phyloP scores from a whole-genome alignment of 805 yeast genomes.

The Kuraishia piskuri region DNA sequence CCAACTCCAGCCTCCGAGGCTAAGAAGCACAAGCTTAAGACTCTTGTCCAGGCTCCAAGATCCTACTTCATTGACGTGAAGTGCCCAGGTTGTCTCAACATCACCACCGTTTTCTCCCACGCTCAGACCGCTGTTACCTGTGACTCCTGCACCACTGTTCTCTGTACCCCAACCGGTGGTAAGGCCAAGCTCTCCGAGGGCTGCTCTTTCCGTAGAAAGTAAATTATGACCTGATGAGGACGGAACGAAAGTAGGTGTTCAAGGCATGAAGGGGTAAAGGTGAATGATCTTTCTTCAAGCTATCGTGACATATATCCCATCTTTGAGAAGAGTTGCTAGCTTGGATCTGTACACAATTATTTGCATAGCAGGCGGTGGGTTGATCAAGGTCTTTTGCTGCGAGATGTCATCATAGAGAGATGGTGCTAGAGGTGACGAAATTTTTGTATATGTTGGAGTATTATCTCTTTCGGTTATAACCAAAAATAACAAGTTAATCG shows the following conservation, averaged over 20 bases:
- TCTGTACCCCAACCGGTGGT: slow-evolving; percentile 99
- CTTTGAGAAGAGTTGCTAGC: background rate
- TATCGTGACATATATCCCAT: background rate
- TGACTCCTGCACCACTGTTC: slow-evolving; percentile 96
- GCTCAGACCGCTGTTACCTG: slow-evolving; percentile 99
- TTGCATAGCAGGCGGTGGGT: background rate
- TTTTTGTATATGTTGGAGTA: background rate
- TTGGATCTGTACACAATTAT: background rate
- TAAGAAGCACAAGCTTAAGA: slow-evolving; percentile 94
- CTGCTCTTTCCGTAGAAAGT: slow-evolving; percentile 98
- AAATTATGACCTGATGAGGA: slow-evolving; percentile 24
- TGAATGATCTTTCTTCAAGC: background rate
- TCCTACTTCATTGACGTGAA: slow-evolving; percentile 99
- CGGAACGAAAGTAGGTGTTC: background rate
- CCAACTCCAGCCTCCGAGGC: slow-evolving; percentile 97
- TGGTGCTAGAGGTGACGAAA: background rate
- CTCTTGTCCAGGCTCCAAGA: slow-evolving; percentile 96
- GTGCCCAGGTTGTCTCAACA: slow-evolving; percentile 98
- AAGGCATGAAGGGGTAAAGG: background rate
- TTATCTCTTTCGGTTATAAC: background rate
- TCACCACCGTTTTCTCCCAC: slow-evolving; percentile 99
- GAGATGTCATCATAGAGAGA: background rate
- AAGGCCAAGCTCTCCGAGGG: slow-evolving; percentile 99
- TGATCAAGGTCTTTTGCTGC: background rate
- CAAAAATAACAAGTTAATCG: background rate